Conservation (phyloP, 208 protist genomes). For the Angomonas deanei region DNA sequence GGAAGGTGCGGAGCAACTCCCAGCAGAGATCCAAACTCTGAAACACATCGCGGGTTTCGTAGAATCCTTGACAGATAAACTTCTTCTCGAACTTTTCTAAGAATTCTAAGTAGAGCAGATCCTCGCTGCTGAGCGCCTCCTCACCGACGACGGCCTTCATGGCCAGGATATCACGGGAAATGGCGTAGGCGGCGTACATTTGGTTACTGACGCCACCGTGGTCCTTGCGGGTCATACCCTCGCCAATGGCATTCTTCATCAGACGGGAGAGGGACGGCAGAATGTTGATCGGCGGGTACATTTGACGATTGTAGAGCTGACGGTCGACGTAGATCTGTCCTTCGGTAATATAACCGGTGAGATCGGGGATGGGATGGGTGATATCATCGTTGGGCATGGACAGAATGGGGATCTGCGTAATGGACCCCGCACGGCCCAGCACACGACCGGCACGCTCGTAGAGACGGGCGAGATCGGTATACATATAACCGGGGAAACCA, state of each 20-base stretch:
- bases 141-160: constrained; percentile 99
- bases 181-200: constrained; percentile 99
- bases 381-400: constrained; percentile 99
- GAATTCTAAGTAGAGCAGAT: constrained; percentile 99
- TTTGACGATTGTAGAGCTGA: constrained; percentile 98
- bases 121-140: constrained; percentile 98
- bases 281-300: constrained; percentile 99
- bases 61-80: constrained; percentile 97
- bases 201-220: constrained; percentile 99
- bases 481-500: constrained; percentile 99
- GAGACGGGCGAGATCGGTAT: constrained; percentile 99
- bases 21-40: constrained; percentile 99
- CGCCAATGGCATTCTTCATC: constrained; percentile 99
- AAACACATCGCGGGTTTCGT: constrained; percentile 98
- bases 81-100: constrained; percentile 99
- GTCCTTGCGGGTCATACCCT: constrained; percentile 99
- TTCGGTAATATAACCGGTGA: constrained; percentile 99
- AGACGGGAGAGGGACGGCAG: constrained; percentile 99
- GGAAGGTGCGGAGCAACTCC: constrained; percentile 97
- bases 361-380: constrained; percentile 99
- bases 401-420: constrained; percentile 99
- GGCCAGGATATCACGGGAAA: constrained; percentile 98
- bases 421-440: constrained; percentile 97
- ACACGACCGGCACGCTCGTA: constrained; percentile 99
- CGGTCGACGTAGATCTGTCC: constrained; percentile 99